Percentiles rank a stretch among this genome's conserved stretches.
Conservation (phyloP, 345 rosid species). For the Pistacia vera region DNA sequence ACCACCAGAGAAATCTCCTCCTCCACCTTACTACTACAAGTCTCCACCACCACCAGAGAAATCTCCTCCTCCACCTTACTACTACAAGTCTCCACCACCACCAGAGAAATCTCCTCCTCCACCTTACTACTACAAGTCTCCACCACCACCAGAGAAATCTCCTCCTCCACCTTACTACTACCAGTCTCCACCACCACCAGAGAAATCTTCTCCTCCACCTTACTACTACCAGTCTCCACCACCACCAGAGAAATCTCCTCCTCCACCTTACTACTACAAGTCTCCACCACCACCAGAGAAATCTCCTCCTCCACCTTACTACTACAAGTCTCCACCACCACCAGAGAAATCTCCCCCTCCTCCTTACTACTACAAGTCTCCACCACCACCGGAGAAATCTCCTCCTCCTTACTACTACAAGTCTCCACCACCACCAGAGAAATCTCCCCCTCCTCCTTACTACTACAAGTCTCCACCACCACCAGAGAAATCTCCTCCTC, state of each 20-base stretch:
- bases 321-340: slow-evolving; percentile 30
- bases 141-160: slow-evolving; percentile 37
- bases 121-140: slow-evolving; percentile 30
- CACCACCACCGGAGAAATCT: slow-evolving; percentile 27
- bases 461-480: slow-evolving; percentile 59
- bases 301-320: slow-evolving; percentile 9
- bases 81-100: slow-evolving; percentile 45
- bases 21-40: slow-evolving; percentile 39
- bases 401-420: slow-evolving; percentile 31
- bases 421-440: slow-evolving; percentile 43
- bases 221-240: slow-evolving; percentile 31
- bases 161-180: slow-evolving; percentile 43
- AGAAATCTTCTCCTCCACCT: slow-evolving; percentile 31
- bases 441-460: slow-evolving; percentile 43
- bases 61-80: slow-evolving; percentile 37
- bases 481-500: slow-evolving; percentile 32
- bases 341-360: slow-evolving; percentile 24
- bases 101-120: slow-evolving; percentile 39
- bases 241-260: slow-evolving; percentile 8
- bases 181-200: slow-evolving; percentile 59
- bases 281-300: slow-evolving; percentile 27
- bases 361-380: slow-evolving; percentile 28
- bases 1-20: slow-evolving; percentile 37
- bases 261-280: slow-evolving; percentile 18
- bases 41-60: slow-evolving; percentile 44